Evolutionary conservation across 257 asterid genomes (phyloP).

Genomic region (Fraxinus pennsylvanica): DNA sequence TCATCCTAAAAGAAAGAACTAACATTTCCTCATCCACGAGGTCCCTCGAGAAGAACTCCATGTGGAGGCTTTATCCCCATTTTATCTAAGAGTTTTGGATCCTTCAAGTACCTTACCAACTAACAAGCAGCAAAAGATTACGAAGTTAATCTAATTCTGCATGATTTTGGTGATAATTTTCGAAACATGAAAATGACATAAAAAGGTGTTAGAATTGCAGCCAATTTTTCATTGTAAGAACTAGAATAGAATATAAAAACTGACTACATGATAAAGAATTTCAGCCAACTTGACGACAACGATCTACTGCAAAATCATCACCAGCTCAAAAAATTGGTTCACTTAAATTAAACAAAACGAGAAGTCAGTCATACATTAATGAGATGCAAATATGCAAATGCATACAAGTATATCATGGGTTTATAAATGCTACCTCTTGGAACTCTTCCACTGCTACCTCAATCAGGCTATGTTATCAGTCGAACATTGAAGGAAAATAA

Average conservation of each 20-base stretch:
- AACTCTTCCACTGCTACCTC: constrained; percentile 98
- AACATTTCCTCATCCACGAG: constrained; percentile 99
- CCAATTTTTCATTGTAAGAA: constrained; percentile 20
- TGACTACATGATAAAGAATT: not conserved
- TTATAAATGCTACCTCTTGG: constrained; percentile 64
- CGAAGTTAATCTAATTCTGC: not conserved
- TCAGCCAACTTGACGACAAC: no score
- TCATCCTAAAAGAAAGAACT: constrained; percentile 26
- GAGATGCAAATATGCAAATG: constrained; percentile 12
- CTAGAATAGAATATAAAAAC: constrained; percentile 13
- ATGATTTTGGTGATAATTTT: constrained; percentile 10
- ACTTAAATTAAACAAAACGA: not conserved
- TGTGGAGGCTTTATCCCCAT: constrained; percentile 98
- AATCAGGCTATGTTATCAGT: constrained; percentile 86
- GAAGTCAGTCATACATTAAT: not conserved
- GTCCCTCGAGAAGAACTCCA: constrained; percentile 99
- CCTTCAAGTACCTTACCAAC: constrained; percentile 94
- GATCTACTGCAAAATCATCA: not conserved
- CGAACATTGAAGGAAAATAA: constrained; percentile 61
- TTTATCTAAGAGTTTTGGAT: constrained; percentile 92
- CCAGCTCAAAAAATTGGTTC: not conserved
- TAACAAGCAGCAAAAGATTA: constrained; percentile 31
- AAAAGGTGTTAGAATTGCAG: constrained; percentile 7
- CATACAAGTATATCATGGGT: constrained; percentile 3
- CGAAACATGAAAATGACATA: constrained; percentile 1